Evolutionary conservation across 2,329 filamentous ascomycete genomes (phyloP).

Genomic region (Arthrinium puccinioides): DNA sequence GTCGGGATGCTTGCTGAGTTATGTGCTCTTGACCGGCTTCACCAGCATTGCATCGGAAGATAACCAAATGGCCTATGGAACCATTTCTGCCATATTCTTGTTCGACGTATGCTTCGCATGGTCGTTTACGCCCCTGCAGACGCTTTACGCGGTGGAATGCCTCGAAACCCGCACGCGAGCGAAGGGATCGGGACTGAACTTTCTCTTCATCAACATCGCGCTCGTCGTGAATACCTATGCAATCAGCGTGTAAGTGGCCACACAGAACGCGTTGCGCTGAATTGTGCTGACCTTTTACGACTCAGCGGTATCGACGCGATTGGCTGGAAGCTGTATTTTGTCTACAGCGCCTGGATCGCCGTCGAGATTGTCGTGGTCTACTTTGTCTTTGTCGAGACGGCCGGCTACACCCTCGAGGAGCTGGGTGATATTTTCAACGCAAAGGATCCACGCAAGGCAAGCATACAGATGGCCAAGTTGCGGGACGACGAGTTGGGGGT

Average conservation of each 20-base stretch:
- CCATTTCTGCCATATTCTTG: constrained; percentile 26
- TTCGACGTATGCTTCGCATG: constrained; percentile 22
- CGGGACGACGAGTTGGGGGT: too few relatives aligned
- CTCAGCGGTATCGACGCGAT: constrained; percentile 20
- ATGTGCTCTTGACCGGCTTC: constrained; percentile 14
- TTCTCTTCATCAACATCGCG: constrained; percentile 28
- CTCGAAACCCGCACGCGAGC: constrained; percentile 27
- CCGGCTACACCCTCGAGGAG: constrained; percentile 6
- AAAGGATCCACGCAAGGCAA: constrained; percentile 3
- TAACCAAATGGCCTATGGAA: constrained; percentile 3
- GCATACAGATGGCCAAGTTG: too few relatives aligned
- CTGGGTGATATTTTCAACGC: constrained; percentile 4
- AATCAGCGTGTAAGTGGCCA: constrained; percentile 22
- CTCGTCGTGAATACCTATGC: constrained; percentile 35
- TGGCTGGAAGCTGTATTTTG: constrained; percentile 14
- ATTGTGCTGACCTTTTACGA: neutral
- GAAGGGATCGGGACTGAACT: constrained; percentile 26
- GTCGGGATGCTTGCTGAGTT: constrained; percentile 14
- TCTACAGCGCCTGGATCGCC: constrained; percentile 3
- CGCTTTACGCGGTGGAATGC: constrained; percentile 26
- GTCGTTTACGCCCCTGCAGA: constrained; percentile 23
- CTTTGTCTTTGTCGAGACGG: constrained; percentile 6
- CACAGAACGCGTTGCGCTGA: too few relatives aligned
- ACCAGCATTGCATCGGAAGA: constrained; percentile 19
- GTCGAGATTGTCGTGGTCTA: constrained; percentile 5